A percentile compares a stretch with the other conserved stretches of the same genome.
Conservation (phyloP, 2,329 filamentous ascomycete genomes). For the Ophiostoma sp. region DNA sequence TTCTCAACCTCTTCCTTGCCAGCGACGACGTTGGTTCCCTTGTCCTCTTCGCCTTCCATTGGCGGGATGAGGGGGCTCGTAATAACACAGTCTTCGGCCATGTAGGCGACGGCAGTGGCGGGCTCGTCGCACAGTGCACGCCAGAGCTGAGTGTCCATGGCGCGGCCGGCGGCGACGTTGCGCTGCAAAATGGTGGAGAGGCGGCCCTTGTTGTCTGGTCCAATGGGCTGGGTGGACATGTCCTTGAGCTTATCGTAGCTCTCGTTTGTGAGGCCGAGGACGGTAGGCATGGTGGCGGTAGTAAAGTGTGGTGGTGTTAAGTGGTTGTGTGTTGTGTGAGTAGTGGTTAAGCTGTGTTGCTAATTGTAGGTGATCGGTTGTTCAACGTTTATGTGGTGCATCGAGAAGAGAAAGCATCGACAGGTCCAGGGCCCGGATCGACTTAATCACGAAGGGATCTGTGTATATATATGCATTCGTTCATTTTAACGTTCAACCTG, state of each 20-base stretch:
- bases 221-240: constrained; percentile 25
- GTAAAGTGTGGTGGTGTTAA: not conserved
- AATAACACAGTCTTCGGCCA: constrained; percentile 43
- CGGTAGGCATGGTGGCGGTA: constrained; percentile 35
- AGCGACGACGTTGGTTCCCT: constrained; percentile 30
- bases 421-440: constrained; percentile 1
- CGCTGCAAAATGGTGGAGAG: constrained; percentile 43
- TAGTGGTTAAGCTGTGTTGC: not conserved
- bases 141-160: constrained; percentile 44
- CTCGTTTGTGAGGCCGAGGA: constrained; percentile 39
- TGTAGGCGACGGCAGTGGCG: constrained; percentile 40
- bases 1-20: constrained; percentile 37
- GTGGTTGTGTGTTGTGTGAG: not conserved
- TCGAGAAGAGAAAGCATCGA: constrained; percentile 8
- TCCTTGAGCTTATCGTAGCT: constrained; percentile 18
- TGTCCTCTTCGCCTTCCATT: constrained; percentile 16
- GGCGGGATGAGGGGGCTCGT: constrained; percentile 40
- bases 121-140: constrained; percentile 42
- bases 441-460: not conserved
- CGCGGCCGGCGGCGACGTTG: constrained; percentile 41
- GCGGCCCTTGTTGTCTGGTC: constrained; percentile 35
- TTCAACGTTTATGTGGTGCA: constrained; percentile 2
- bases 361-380: not conserved
- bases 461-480: not conserved
- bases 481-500: not conserved